These are phyloP conservation scores for Hygrophorus pudorinus DNA, from an alignment of 768 basidiomycete species.

Conservation along the genomic window DNA sequence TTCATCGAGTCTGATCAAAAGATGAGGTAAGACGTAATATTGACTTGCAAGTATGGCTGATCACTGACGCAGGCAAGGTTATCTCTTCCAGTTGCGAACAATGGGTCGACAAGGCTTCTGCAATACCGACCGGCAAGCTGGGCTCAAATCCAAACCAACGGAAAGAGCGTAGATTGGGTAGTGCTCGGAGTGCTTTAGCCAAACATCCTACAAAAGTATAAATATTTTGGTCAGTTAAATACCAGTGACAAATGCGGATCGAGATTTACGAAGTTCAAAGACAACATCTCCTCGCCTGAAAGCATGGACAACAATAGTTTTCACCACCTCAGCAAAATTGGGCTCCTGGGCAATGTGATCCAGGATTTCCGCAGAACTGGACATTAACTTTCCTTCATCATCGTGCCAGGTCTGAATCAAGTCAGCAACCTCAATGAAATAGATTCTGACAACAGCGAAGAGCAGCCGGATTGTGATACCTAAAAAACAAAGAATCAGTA, in stretches of 20 bases:
- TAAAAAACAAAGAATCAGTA: too few species aligned
- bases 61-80: too few species aligned
- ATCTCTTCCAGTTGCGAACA: too few species aligned
- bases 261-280: not conserved
- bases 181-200: too few species aligned
- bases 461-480: not conserved
- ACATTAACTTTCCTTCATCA: not conserved
- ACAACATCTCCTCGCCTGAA: not conserved
- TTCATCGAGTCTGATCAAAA: too few species aligned
- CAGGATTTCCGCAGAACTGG: not conserved
- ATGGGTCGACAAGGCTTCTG: too few species aligned
- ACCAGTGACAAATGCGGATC: not conserved
- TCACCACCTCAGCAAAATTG: not conserved
- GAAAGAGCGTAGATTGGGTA: too few species aligned
- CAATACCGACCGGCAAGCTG: too few species aligned
- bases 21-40: too few species aligned
- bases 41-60: too few species aligned
- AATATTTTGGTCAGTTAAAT: not conserved
- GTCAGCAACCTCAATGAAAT: not conserved
- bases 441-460: not conserved
- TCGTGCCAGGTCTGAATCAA: too few species aligned
- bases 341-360: not conserved
- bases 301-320: not conserved
- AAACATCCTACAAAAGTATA: conserved; percentile 12
- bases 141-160: too few species aligned